Conservation (phyloP, 129 eudicot species). For the Cynara cardunculus region DNA sequence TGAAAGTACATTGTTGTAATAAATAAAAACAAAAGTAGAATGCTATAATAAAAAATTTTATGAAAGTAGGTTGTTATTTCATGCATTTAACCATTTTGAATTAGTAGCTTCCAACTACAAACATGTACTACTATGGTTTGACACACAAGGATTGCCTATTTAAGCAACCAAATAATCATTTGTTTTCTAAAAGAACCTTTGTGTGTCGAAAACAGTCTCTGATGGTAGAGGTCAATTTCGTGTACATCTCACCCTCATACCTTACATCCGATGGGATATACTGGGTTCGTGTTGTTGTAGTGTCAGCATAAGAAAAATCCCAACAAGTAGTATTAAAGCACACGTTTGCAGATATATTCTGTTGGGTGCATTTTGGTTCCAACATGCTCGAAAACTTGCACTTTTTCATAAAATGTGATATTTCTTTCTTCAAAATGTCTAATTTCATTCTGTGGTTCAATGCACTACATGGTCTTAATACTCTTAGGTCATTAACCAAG, state of each 20-base stretch:
- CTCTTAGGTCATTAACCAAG: neutral
- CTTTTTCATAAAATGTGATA: neutral
- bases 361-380: neutral
- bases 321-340: neutral
- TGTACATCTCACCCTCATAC: neutral
- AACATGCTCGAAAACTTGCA: neutral
- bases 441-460: neutral
- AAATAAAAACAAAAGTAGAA: too few relatives aligned
- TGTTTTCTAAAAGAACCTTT: neutral
- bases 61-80: too few relatives aligned
- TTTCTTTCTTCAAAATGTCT: neutral
- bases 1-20: too few relatives aligned
- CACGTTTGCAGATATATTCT: neutral
- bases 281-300: neutral
- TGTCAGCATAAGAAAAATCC: neutral
- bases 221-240: neutral
- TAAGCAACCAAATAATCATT: slow-evolving; percentile 7
- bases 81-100: too few relatives aligned
- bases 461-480: neutral
- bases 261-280: neutral
- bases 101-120: too few relatives aligned
- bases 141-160: neutral
- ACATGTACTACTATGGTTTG: too few relatives aligned
- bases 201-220: neutral
- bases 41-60: too few relatives aligned